Percentiles rank a stretch among this genome's conserved stretches.
Conservation (phyloP, 2,329 filamentous ascomycete species). For the Alternaria angustiovoidea region DNA sequence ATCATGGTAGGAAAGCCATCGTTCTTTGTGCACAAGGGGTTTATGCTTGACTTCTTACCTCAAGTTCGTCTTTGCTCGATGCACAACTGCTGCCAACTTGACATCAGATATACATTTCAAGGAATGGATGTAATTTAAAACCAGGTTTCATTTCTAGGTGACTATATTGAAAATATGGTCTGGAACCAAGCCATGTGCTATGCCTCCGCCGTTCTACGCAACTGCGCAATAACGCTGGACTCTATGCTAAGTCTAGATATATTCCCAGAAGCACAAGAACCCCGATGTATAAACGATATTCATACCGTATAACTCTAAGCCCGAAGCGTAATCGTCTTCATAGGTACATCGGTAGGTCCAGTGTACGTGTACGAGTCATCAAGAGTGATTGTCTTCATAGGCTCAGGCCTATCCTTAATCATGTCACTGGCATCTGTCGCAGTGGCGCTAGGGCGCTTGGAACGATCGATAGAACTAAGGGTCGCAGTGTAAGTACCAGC, state of each 20-base stretch:
- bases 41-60: neutral
- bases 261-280: neutral
- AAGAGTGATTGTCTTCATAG: neutral
- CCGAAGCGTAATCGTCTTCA: neutral
- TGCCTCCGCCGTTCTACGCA: neutral
- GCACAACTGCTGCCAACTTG: neutral
- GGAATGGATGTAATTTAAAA: too few relatives aligned
- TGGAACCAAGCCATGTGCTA: neutral
- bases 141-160: neutral
- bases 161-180: neutral
- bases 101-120: neutral
- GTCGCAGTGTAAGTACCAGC: neutral
- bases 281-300: neutral
- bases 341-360: neutral
- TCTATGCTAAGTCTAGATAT: neutral
- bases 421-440: neutral
- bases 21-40: neutral
- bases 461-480: too few relatives aligned
- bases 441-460: neutral
- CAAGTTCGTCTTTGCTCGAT: neutral
- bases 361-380: neutral
- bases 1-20: neutral
- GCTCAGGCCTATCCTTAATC: neutral
- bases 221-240: neutral
- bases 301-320: neutral